Evolutionary conservation across 2,329 filamentous ascomycete species (phyloP), one percentile per base, ranked within the genome.

Genomic region (Botrytis deweyae): DNA sequence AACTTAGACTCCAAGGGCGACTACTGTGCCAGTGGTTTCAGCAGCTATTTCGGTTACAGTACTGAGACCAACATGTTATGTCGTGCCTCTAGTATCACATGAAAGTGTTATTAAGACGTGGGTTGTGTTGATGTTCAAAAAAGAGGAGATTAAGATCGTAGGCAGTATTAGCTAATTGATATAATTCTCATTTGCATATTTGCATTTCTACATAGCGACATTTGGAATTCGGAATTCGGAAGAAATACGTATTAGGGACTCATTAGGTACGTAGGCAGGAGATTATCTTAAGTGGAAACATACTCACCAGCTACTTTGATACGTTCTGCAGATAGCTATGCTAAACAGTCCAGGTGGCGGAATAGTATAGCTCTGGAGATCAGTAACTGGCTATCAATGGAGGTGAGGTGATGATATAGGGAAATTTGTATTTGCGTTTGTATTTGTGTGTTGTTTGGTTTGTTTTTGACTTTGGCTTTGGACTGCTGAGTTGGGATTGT

Each of bases 361-460:
- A 4, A 25, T 49, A 16, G 22, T 10, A 52, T 52, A n/a, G 25
- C 10, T 52, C 2, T 52, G 10, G 10, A 1, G 49, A 52, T 52
- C 1, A 3, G 25, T 52, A 3, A 2, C 4, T 52, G 10, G 1
- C 6, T 52, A 6, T n/a, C 0, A 1, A 52, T 52, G 22, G 9
- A 25, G 46, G 9, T 52, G 9, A 25, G 22, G 12, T 52, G 2
- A 4, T 52, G 49, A 52, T 14, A 2, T 14, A n/a, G 1, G 49
- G 10, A 2, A 2, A 4, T n/a, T n/a, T 49, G 9, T 10, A 4
- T 22, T 46, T 49, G 25, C 2, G 4, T 5, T 49, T 25, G 49
- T 46, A 1, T 22, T 22, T 10, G 20, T 46, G 1, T 46, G 2
- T 46, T 46, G 2, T 20, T 22, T 49, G 20, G 20, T 0, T 22